Base-by-base conservation (phyloP, 2,329 filamentous ascomycete species). In the Aspergillus sp. region DNA sequence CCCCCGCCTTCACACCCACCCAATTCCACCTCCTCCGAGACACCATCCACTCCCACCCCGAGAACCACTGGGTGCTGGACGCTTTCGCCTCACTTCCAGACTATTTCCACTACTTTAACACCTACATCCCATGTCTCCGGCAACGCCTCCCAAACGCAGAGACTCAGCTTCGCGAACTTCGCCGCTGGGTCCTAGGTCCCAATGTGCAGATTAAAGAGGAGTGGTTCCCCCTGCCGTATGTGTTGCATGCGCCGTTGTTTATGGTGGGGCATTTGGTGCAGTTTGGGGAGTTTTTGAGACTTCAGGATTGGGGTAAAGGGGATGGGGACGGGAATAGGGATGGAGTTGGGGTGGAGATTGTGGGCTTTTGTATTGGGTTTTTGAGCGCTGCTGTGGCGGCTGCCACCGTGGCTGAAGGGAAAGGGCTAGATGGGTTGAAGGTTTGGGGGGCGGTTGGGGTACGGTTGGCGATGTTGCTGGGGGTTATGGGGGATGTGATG, bases 351-450 rank as follows among this genome's bases (percentile, higher is more conserved):
- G 59, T 62, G 23, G 65, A 66, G 15, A 58, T 62, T 8, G 62
- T 62, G 2, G 65, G 65, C 1, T 67, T 67, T 19, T 67, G 64
- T 36, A 66, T 67, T 49, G 65, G 65, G 9, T 62, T 67, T 32
- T 30, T 67, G 7, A 62, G 65, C 30, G 64, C 62, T 2, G 56
- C 57, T 2, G 62, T 65, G 12, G 64, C 54, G 7, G 60, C 62
- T 9, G 57, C 38, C 3, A 53, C 61, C 7, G 25, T 28, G 25
- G 25, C 25, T 28, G 25, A 9, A 8, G 7, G 25, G 4, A 39
- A 25, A 10, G 47, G 17, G 5, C 19, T 21, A 13, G 59, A 55
- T 6, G 21, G 53, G 5, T 19, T 67, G 5, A 41, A 36, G 5
- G 30, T 41, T 17, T 60, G 62, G 50, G 64, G 51, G 1, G 58